Evolutionary conservation across 805 yeast species (phyloP), one percentile per base, ranked within the genome.

Genomic region (Ogataea thermomethanolica): DNA sequence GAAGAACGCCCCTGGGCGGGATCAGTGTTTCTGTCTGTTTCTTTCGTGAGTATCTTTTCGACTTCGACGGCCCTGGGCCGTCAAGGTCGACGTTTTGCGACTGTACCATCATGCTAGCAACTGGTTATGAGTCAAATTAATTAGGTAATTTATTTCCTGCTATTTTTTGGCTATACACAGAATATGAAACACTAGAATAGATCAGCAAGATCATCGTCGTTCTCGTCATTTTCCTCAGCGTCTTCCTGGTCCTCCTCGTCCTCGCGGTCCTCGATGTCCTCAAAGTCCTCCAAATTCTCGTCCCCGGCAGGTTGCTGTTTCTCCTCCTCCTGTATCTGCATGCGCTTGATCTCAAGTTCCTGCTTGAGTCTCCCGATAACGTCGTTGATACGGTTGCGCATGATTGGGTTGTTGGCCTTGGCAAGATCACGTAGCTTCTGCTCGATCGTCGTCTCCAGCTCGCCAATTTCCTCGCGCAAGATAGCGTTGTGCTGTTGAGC

Each of bases 301-400:
- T 57, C 62, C 9, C 55, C 62, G 1, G 59, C 67, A 2, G 54
- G 67, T 2, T 55, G 65, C 11, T 53, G 61, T 9, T 55, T 61
- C 7, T 48, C 54, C 44, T 48, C 55, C 39, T 53, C 42, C 13
- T 36, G 46, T 31, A 89, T 67, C 53, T 83, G 88, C 44, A 81
- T 70, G 62, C 74, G 76, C 67, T 91, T 93, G 55, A 79, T 72
- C 39, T 88, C 96, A 44, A 88, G 72, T 53, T 91, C 96, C 39
- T 81, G 79, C 60, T 79, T 81, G 55, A 93, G 71, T 45, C 90
- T 81, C 43, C 73, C 75, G 37, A 87, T 84, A 37, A 84, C 89
- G 49, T 84, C 93, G 53, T 81, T 73, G 59, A 90, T 85, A 65
- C 97, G 81, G 61, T 82, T 84, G 56, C 82, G 79, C 78, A 93